Evolutionary conservation across 2,329 filamentous ascomycete species (phyloP), one percentile per base, ranked within the genome.

Genomic region (Clathrospora elynae): DNA sequence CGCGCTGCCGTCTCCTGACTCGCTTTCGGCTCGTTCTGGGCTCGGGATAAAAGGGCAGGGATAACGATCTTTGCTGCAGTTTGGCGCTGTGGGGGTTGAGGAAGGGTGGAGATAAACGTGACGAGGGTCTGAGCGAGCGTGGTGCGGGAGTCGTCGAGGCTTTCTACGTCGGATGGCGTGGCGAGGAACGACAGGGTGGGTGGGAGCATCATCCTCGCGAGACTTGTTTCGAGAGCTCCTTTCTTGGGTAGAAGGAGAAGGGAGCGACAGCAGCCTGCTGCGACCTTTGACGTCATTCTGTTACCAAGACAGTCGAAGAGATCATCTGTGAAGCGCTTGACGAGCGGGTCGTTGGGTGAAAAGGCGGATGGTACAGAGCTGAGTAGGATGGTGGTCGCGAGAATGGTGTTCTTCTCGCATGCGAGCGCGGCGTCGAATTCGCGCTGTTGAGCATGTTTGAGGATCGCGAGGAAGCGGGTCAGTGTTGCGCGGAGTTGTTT

Each of bases 351-450:
- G 28, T 81, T 82, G 1, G 88, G 81, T 1, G 84, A 81, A 41
- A 97, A 80, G 29, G 85, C 79, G 53, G 87, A 87, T 46, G 83
- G 80, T 5, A 88, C 87, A 26, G 86, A 86, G 6, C 90, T 96
- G 47, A 99, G 84, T 6, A 99, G 79, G 46, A 99, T 87, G 0
- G 93, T 96, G 32, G 87, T 86, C 1, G 90, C 89, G 33, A 99
- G 78, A 4, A 99, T 81, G 4, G 87, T 88, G 63, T 97, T 99
- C 75, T 95, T 96, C 62, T 96, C 92, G 67, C 90, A 95, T 1
- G 86, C 77, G 16, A 99, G 77, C 3, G 90, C 90, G 4, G 86
- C 84, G 13, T 91, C 84, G 3, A 78, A 80, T 61, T 91, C 87
- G 26, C 88, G 81, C 65, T 85, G 88, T 70, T 91, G 88, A 0